These are phyloP conservation scores for Sporisorium iseilematis-ciliati DNA, from an alignment of 1,284 basidiomycete genomes.

Conservation along the genomic window DNA sequence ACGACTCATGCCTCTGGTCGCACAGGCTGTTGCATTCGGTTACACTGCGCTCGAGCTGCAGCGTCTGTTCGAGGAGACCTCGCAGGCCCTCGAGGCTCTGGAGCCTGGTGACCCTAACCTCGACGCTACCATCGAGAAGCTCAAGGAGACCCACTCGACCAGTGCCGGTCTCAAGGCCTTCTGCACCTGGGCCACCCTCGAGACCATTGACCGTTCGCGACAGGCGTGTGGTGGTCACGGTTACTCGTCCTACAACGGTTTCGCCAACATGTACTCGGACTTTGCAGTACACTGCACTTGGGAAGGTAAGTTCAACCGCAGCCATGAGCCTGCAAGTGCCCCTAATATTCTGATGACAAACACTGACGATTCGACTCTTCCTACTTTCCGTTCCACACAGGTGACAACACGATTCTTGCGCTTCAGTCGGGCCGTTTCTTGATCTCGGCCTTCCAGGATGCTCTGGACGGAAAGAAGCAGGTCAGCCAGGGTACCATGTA, in stretches of 20 bases:
- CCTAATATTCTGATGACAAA: not conserved
- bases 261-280: slow-evolving; percentile 73
- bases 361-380: not conserved
- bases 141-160: slow-evolving; percentile 76
- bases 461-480: slow-evolving; percentile 71
- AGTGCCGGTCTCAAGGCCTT: slow-evolving; percentile 76
- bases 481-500: slow-evolving; percentile 71
- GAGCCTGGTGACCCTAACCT: slow-evolving; percentile 71
- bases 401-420: slow-evolving; percentile 74
- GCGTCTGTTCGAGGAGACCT: slow-evolving; percentile 71
- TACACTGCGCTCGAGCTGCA: slow-evolving; percentile 73
- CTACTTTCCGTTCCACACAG: slow-evolving; percentile 2
- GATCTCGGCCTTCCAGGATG: slow-evolving; percentile 72
- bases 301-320: slow-evolving; percentile 69
- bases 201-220: slow-evolving; percentile 74
- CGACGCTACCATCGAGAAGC: slow-evolving; percentile 71
- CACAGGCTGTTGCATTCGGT: slow-evolving; percentile 75
- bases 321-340: not conserved
- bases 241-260: slow-evolving; percentile 74
- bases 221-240: slow-evolving; percentile 75
- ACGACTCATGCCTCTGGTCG: slow-evolving; percentile 74
- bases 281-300: slow-evolving; percentile 73
- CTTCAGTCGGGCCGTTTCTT: slow-evolving; percentile 74
- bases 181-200: slow-evolving; percentile 75
- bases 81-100: slow-evolving; percentile 73